Conservation (phyloP, 441 rosid species). For the Erysimum cheiri region DNA sequence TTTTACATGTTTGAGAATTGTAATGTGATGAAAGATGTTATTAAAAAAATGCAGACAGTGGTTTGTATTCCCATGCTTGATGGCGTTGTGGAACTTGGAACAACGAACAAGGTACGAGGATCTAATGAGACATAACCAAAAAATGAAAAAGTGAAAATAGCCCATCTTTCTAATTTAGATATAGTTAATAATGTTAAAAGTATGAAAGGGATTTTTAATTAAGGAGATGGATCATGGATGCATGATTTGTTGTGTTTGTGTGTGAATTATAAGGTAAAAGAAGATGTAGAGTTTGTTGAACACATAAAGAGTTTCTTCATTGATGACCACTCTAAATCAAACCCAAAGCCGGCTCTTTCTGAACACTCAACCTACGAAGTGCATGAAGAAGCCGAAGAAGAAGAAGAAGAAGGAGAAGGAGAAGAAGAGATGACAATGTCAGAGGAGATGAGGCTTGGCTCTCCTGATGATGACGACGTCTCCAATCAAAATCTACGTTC, state of each 20-base stretch:
- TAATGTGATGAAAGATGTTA: background rate
- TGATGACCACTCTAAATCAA: conserved; percentile 53
- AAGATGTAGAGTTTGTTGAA: conserved; percentile 58
- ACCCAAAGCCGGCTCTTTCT: conserved; percentile 76
- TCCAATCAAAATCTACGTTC: conserved; percentile 42
- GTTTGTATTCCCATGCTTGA: conserved; percentile 88
- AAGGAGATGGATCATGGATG: conserved; percentile 9
- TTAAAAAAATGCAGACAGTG: conserved; percentile 66
- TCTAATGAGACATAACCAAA: no score
- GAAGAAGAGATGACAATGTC: conserved; percentile 46
- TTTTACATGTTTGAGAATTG: conserved; percentile 15
- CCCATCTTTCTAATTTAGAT: background rate
- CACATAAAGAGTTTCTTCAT: conserved; percentile 67
- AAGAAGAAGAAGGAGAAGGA: conserved; percentile 25
- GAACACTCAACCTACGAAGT: conserved; percentile 77
- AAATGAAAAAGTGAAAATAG: no score
- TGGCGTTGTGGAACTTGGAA: conserved; percentile 88
- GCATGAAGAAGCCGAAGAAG: conserved; percentile 54
- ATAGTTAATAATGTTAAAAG: background rate
- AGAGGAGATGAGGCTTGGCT: conserved; percentile 43
- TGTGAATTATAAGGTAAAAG: conserved; percentile 65
- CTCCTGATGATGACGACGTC: conserved; percentile 43
- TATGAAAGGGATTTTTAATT: background rate
- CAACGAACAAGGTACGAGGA: conserved; percentile 80
- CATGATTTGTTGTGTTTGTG: conserved; percentile 19